Percentiles rank a stretch among this genome's conserved stretches.
Conservation (phyloP, 2,329 filamentous ascomycete species). For the Stagonosporopsis rhizophila region DNA sequence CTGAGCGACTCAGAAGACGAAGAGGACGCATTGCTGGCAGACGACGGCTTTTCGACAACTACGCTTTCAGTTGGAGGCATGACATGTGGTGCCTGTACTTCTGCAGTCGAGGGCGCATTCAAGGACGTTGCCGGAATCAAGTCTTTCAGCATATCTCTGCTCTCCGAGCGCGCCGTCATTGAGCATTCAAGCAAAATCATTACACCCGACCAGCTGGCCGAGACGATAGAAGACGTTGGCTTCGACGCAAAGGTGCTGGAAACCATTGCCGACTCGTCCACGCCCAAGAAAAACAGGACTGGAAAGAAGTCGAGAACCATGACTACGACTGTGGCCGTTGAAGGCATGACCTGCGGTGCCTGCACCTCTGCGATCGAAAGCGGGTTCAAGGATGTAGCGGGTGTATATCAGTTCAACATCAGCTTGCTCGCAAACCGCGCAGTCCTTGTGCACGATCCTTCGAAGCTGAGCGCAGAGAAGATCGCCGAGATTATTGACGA, state of each 20-base stretch:
- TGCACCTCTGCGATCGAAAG: conserved; percentile 91
- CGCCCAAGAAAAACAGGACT: conserved; percentile 43
- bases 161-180: conserved; percentile 85
- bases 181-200: conserved; percentile 72
- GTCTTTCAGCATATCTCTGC: conserved; percentile 79
- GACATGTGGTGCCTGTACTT: conserved; percentile 91
- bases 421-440: conserved; percentile 92
- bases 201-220: conserved; percentile 61
- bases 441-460: conserved; percentile 81
- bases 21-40: conserved; percentile 51
- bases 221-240: conserved; percentile 71
- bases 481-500: conserved; percentile 88
- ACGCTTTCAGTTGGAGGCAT: conserved; percentile 84
- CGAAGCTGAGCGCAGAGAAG: conserved; percentile 72
- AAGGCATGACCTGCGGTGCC: conserved; percentile 97
- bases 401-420: conserved; percentile 89
- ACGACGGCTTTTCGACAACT: conserved; percentile 59
- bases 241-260: conserved; percentile 83
- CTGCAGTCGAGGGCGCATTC: conserved; percentile 82
- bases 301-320: conserved; percentile 57
- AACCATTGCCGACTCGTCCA: conserved; percentile 60
- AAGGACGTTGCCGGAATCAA: conserved; percentile 75
- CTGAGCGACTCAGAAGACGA: conserved; percentile 47
- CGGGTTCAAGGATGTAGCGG: conserved; percentile 78
- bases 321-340: conserved; percentile 85